A percentile compares a stretch with the other conserved stretches of the same genome.
phyloP scores from a whole-genome alignment of 2,329 filamentous ascomycete genomes.

The Juglanconis juglandina region DNA sequence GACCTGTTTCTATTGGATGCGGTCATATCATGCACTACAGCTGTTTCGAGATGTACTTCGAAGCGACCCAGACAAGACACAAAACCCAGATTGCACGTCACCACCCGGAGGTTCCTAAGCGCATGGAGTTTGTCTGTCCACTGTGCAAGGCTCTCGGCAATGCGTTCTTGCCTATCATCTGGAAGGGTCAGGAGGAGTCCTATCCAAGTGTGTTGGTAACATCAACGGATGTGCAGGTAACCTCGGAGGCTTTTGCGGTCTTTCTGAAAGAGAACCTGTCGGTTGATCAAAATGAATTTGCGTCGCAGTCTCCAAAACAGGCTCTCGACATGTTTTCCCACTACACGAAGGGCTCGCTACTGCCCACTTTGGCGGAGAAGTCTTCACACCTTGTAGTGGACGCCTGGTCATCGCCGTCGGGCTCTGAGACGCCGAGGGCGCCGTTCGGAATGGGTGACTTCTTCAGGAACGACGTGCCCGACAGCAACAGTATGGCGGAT shows the following conservation, averaged over 20 bases:
- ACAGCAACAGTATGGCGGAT: constrained; percentile 25
- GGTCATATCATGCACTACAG: constrained; percentile 98
- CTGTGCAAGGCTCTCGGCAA: constrained; percentile 96
- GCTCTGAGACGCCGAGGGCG: constrained; percentile 26
- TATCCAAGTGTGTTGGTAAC: constrained; percentile 71
- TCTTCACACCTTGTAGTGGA: constrained; percentile 35
- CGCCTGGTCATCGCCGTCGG: constrained; percentile 39
- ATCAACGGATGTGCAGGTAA: constrained; percentile 31
- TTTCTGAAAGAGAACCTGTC: constrained; percentile 48
- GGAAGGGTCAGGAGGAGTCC: constrained; percentile 86
- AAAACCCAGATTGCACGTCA: constrained; percentile 89
- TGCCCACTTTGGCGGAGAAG: constrained; percentile 38
- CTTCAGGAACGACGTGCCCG: background rate
- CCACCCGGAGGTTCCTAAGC: constrained; percentile 76
- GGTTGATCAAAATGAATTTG: background rate
- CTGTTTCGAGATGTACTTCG: constrained; percentile 90
- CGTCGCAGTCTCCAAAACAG: background rate
- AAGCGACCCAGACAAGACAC: constrained; percentile 79
- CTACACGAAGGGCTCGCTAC: constrained; percentile 37
- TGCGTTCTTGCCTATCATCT: constrained; percentile 88
- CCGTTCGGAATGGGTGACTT: constrained; percentile 21
- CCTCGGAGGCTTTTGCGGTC: constrained; percentile 50
- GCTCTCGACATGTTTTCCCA: constrained; percentile 33
- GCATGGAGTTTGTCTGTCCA: constrained; percentile 92
- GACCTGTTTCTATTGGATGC: constrained; percentile 84